A percentile compares a stretch with the other conserved stretches of the same genome.
phyloP scores from a whole-genome alignment of 2,329 filamentous ascomycete species.

The Seiridium unicorne region DNA sequence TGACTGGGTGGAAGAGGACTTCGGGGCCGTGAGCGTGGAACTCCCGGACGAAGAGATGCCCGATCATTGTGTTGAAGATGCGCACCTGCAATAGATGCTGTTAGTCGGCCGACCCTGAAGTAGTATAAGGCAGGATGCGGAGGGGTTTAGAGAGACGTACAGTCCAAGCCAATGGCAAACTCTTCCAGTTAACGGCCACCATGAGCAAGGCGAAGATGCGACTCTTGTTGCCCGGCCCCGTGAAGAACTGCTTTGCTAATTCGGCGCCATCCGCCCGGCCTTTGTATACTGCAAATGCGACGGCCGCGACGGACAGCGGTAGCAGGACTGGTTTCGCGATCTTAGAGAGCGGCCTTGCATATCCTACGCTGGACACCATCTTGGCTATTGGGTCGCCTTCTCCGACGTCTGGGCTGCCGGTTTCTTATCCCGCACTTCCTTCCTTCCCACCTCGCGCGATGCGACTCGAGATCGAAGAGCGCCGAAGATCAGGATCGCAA shows the following conservation, averaged over 20 bases:
- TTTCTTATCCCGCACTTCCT: background rate
- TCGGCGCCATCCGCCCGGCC: constrained; percentile 35
- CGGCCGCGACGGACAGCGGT: constrained; percentile 38
- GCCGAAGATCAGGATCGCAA: constrained; percentile 33
- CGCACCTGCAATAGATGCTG: constrained; percentile 42
- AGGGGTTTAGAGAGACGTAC: constrained; percentile 41
- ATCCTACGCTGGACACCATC: constrained; percentile 26
- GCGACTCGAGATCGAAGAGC: constrained; percentile 29
- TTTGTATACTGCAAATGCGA: constrained; percentile 46
- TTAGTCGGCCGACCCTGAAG: too few species aligned
- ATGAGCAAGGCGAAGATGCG: constrained; percentile 54
- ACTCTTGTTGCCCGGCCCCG: constrained; percentile 52
- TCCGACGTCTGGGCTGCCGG: background rate
- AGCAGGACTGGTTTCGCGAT: constrained; percentile 36
- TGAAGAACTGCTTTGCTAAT: constrained; percentile 43
- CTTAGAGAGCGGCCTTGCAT: constrained; percentile 15
- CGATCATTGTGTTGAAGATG: constrained; percentile 55
- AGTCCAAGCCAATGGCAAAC: constrained; percentile 73
- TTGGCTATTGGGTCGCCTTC: background rate
- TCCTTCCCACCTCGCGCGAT: background rate
- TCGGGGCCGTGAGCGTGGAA: constrained; percentile 51
- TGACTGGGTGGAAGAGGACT: constrained; percentile 71
- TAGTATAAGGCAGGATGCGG: background rate
- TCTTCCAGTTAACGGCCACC: constrained; percentile 68
- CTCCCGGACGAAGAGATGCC: constrained; percentile 50